Conservation (phyloP, 495 filamentous ascomycete genomes). For the Achaetomiella virescens region DNA sequence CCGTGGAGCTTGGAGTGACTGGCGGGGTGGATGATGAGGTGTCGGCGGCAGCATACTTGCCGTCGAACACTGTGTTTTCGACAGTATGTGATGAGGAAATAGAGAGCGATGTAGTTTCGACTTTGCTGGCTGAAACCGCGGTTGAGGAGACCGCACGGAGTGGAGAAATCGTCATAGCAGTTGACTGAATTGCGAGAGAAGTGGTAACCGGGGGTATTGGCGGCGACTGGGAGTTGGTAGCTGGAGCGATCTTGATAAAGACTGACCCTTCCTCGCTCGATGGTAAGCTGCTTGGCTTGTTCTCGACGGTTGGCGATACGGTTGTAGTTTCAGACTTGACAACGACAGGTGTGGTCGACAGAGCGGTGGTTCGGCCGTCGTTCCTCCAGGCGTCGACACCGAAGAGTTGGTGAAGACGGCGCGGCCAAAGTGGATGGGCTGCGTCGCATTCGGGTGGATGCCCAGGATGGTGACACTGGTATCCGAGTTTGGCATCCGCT, state of each 20-base stretch:
- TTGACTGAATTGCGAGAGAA: background rate
- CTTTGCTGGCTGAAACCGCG: background rate
- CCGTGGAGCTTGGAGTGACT: background rate
- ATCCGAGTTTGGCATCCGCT: slow-evolving; percentile 29
- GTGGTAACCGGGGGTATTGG: background rate
- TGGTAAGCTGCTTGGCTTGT: background rate
- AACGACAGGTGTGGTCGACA: background rate
- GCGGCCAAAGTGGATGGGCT: slow-evolving; percentile 5
- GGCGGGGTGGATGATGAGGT: background rate
- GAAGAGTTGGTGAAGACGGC: slow-evolving; percentile 1
- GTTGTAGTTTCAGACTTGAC: background rate
- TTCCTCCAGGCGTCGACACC: background rate
- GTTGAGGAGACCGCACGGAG: background rate
- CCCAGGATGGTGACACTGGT: slow-evolving; percentile 19
- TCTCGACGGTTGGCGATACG: background rate
- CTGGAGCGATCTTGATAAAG: background rate
- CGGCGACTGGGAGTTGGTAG: background rate
- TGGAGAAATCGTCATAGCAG: background rate
- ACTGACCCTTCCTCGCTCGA: background rate
- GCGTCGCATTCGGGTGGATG: slow-evolving; percentile 9
- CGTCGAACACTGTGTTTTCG: background rate
- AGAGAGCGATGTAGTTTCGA: background rate
- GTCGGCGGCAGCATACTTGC: background rate
- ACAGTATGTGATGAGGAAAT: background rate
- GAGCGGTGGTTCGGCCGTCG: background rate